phyloP scores from a whole-genome alignment of 306 rosid genomes.

The Dalbergia cultrata region DNA sequence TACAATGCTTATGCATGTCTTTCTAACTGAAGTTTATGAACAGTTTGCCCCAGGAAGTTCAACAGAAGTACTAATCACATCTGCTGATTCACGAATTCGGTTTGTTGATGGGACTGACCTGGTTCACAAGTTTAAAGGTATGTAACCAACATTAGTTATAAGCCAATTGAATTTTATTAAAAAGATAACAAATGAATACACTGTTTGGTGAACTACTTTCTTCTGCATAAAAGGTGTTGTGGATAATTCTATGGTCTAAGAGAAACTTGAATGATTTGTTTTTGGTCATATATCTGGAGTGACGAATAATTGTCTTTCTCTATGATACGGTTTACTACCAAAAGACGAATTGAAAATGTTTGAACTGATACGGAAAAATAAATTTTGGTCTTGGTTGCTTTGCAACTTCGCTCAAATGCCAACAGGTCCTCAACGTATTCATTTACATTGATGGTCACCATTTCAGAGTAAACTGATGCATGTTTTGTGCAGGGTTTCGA shows the following conservation, averaged over 20 bases:
- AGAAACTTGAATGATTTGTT: background rate
- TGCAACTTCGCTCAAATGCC: conserved; percentile 28
- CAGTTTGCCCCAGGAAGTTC: conserved; percentile 99
- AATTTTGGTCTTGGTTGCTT: background rate
- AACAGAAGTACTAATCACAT: conserved; percentile 88
- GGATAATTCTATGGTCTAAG: conserved; percentile 18
- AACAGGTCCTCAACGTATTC: conserved; percentile 37
- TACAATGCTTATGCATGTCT: conserved; percentile 33
- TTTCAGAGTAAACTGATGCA: conserved; percentile 42
- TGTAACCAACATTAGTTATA: conserved; percentile 26
- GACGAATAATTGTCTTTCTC: background rate
- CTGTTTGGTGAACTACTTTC: conserved; percentile 38
- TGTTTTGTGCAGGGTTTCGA: conserved; percentile 76
- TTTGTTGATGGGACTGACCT: conserved; percentile 85
- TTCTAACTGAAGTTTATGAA: conserved; percentile 48
- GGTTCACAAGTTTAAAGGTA: conserved; percentile 96
- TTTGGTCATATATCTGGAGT: background rate
- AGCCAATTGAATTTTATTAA: conserved; percentile 9
- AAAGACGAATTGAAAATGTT: conserved; percentile 5
- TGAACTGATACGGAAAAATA: background rate
- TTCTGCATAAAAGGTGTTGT: conserved; percentile 31
- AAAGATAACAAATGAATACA: conserved; percentile 17
- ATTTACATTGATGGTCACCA: conserved; percentile 32
- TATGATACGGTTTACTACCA: background rate
- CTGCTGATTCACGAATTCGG: conserved; percentile 97